Evolutionary conservation across 805 yeast species (phyloP).

Genomic region (Saccharomycopsis fermentans): DNA sequence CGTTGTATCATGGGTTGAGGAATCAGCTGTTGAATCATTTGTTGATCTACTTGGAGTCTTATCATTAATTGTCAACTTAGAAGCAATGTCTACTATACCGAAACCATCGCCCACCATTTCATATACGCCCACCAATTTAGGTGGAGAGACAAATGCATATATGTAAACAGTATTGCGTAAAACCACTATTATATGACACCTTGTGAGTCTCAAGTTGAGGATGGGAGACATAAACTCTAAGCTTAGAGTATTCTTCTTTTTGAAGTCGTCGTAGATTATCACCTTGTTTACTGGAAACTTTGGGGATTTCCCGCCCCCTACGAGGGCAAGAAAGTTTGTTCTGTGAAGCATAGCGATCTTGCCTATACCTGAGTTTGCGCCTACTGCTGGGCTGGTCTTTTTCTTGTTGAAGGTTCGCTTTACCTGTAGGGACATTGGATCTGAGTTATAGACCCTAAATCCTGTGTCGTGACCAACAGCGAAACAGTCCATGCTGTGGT

Average conservation of each 20-base stretch:
- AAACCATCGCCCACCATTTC: constrained; percentile 55
- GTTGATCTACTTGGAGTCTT: background rate
- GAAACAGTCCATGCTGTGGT: constrained; percentile 87
- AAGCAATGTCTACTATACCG: constrained; percentile 52
- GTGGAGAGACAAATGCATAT: constrained; percentile 75
- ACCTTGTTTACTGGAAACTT: constrained; percentile 69
- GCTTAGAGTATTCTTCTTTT: constrained; percentile 58
- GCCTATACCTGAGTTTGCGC: constrained; percentile 48
- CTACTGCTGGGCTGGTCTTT: background rate
- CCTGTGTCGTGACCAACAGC: constrained; percentile 76
- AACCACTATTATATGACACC: constrained; percentile 67
- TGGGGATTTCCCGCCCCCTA: constrained; percentile 84
- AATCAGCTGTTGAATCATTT: constrained; percentile 21
- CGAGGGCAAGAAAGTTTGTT: constrained; percentile 80
- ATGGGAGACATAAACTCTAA: constrained; percentile 73
- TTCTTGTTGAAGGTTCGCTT: constrained; percentile 38
- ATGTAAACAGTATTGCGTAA: constrained; percentile 58
- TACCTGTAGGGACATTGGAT: constrained; percentile 74
- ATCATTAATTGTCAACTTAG: background rate
- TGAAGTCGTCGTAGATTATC: constrained; percentile 86
- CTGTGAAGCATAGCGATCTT: constrained; percentile 74
- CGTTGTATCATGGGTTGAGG: too few relatives aligned
- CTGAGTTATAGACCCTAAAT: constrained; percentile 75
- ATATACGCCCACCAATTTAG: constrained; percentile 50
- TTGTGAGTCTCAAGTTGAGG: constrained; percentile 60